Evolutionary conservation across 345 rosid genomes (phyloP), one percentile per base, ranked within the genome.

Genomic region (Punica granatum): DNA sequence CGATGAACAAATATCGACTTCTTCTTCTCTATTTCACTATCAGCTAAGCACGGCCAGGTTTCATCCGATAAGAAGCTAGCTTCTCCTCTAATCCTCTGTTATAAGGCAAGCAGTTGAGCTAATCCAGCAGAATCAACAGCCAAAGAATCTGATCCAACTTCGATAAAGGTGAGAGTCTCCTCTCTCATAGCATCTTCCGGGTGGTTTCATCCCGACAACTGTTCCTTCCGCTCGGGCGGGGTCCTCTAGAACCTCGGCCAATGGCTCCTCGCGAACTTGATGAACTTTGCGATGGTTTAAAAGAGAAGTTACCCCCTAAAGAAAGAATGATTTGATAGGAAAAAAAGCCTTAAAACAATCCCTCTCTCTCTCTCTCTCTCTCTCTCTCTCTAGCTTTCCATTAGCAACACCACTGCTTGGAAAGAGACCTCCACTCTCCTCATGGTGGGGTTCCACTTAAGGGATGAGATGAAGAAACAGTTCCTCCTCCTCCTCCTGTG

Each of bases 181-280:
- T n/a, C 12, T n/a, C 58, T 23, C 58, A 1, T 28, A 6, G 28
- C 58, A 51, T 51, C 58, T 51, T 51, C 58, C 58, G 23, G 58
- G 58, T 6, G 30, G 79, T 68, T 80, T 75, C 73, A 72, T 35
- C 72, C 82, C 78, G 84, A 84, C 84, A 84, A 48, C 44, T 30
- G 61, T 12, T 56, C 34, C 61, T 9, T 56, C 26, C 13, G 34
- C 61, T 13, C 16, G 19, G 58, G 2, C 28, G 58, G 58, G 48
- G 11, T 10, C 58, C 28, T 14, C 30, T 3, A 2, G 30, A 51
- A 30, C 68, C 66, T 71, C 68, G 53, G 49, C 76, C 76, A 73
- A 78, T 80, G 64, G 64, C 75, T 71, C 75, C 77, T 78, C 84
- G 80, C 76, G 82, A 69, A 66, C 58, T 51, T 1, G 58, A 51